Evolutionary conservation across 2,329 filamentous ascomycete genomes (phyloP), one percentile per base, ranked within the genome.

Genomic region (Talaromyces sp.): DNA sequence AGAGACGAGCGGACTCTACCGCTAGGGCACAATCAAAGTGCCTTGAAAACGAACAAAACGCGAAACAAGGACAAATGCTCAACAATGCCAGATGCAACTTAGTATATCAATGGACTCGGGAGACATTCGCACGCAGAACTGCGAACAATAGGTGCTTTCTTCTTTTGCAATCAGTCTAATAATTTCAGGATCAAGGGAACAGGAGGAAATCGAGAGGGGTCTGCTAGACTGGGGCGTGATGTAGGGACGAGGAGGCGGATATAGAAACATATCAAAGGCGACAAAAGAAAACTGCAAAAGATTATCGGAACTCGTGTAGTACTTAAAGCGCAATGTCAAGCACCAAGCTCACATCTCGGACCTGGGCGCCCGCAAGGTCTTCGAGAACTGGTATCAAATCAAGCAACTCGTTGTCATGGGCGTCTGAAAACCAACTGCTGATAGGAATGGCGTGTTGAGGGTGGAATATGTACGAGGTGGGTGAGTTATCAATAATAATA

Each of bases 371-470:
- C 64, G 94, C 93, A 72, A 99, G 83, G 77, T 99, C 94, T 82
- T 99, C 94, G 66, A 99, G 91, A 69, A 99, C 94, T 57, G 94
- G 94, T 75, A 99, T 97, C 69, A 99, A 82, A 75, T 99, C 94
- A 70, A 99, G 83, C 64, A 99, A 84, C 82, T 99, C 94, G 78
- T 99, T 99, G 80, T 99, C 94, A 77, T 99, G 94, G 63, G 94
- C 94, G 78, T 99, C 94, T 66, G 92, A 97, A 80, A 99, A 99
- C 94, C 94, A 99, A 82, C 93, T 97, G 84, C 92, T 97, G 79
- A 99, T 99, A 27, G 94, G 94, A 55, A 99, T 93, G 63, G 94
- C 94, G 75, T 99, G 94, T 80, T 99, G 93, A 26, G 94, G 94
- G 74, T 99, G 94, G 84, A 99, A 99, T 70, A 99, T 97, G 80